A percentile compares a stretch with the other conserved stretches of the same genome.
These are phyloP conservation scores for Theileria orientalis DNA, from an alignment of 169 alveolate genomes.

Conservation along the genomic window DNA sequence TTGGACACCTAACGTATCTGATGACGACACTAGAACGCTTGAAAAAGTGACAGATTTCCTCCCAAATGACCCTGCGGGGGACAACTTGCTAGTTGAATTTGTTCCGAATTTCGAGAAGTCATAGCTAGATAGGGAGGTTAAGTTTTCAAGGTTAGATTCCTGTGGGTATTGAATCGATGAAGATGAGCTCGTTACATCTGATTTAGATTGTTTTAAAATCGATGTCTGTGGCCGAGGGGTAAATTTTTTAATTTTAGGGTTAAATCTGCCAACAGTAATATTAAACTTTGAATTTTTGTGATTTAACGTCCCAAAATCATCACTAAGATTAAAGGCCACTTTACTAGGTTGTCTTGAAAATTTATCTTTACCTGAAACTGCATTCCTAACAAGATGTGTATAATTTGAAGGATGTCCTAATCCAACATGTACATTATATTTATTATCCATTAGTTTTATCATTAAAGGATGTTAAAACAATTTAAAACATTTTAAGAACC, in stretches of 20 bases:
- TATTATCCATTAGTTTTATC: not conserved
- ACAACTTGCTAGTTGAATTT: not conserved
- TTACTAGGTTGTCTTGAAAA: no score
- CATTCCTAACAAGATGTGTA: not conserved
- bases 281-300: not conserved
- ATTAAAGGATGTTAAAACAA: no score
- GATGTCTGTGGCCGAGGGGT: not conserved
- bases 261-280: constrained; percentile 5
- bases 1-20: not conserved
- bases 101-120: constrained; percentile 17
- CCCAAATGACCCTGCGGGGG: not conserved
- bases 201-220: not conserved
- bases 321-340: no score
- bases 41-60: constrained; percentile 7
- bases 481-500: no score
- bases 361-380: not conserved
- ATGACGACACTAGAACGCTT: not conserved
- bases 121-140: constrained; percentile 16
- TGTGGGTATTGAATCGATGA: not conserved
- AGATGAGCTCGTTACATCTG: not conserved
- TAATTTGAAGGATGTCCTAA: not conserved
- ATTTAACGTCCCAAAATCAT: not conserved
- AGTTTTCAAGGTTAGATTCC: constrained; percentile 2
- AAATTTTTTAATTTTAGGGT: constrained; percentile 3
- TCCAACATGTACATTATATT: not conserved